Percentiles rank a stretch among this genome's conserved stretches.
Evolutionary conservation across 2,329 filamentous ascomycete genomes (phyloP).

Genomic region (Colletotrichum truncatum): DNA sequence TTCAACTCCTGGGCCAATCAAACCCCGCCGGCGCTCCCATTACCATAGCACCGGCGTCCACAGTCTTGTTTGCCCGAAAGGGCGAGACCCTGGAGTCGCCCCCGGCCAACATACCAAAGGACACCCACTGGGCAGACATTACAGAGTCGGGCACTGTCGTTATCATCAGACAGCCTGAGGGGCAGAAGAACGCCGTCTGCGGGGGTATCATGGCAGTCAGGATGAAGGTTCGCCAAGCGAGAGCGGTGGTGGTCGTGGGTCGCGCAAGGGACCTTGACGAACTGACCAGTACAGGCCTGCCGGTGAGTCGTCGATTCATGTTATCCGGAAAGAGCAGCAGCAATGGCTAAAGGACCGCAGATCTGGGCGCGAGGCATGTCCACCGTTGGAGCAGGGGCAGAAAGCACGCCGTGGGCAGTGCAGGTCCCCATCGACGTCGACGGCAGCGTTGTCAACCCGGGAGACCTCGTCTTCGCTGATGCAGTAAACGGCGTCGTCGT

Average conservation of each 20-base stretch:
- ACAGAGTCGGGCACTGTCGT: constrained; percentile 68
- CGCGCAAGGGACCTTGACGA: constrained; percentile 73
- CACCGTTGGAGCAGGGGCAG: constrained; percentile 65
- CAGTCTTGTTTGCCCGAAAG: constrained; percentile 71
- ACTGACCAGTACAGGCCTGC: constrained; percentile 62
- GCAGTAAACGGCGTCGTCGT: constrained; percentile 74
- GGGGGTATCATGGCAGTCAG: constrained; percentile 81
- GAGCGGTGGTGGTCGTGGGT: constrained; percentile 73
- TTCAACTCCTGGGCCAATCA: constrained; percentile 44
- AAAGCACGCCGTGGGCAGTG: constrained; percentile 64
- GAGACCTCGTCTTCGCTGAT: constrained; percentile 77
- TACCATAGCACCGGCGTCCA: constrained; percentile 64
- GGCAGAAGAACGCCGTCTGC: constrained; percentile 74
- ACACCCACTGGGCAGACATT: constrained; percentile 75
- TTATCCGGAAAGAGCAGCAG: not conserved
- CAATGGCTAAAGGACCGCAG: constrained; percentile 37
- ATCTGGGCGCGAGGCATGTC: constrained; percentile 67
- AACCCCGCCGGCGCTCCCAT: constrained; percentile 38
- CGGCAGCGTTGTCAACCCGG: constrained; percentile 54
- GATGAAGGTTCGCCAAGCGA: constrained; percentile 69
- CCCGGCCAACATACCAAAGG: constrained; percentile 61
- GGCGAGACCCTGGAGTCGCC: constrained; percentile 46
- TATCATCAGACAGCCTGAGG: constrained; percentile 71
- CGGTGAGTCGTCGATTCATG: constrained; percentile 52
- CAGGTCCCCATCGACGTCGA: constrained; percentile 54